Base-by-base conservation (phyloP, 2,329 filamentous ascomycete genomes). In the Aspergillus tanneri region DNA sequence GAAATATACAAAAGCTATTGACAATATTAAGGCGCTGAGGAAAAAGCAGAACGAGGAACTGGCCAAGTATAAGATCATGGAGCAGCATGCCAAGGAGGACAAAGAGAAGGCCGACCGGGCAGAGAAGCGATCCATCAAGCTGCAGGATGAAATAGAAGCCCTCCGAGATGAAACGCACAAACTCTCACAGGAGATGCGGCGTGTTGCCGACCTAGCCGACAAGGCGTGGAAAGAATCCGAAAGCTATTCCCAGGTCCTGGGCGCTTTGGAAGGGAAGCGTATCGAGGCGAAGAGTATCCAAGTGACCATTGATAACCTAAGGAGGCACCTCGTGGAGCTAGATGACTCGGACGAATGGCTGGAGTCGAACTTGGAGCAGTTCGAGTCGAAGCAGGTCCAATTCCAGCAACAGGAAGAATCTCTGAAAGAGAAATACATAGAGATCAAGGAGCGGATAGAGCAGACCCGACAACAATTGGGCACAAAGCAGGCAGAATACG, bases 1-100 rank as follows among this genome's bases (percentile, higher is more conserved):
- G 71, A 96, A 96, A 67, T 99, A 97, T 70, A 96, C 91, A 25
- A 96, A 96, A 64, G 93, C 91, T 14, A 95, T 99, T 51, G 91
- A 96, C 37, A 96, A 95, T 67, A 87, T 99, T 66, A 96, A 95
- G 65, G 68, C 84, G 8, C 77, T 97, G 41, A 81, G 86, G 30
- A 99, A 97, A 72, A 86, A 85, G 56, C 86, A 95, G 56, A 86
- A 85, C 27, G 84, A 87, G 54, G 81, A 92, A 52, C 78, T 97
- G 8, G 80, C 76, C 12, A 82, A 85, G 52, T 79, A 87, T 48
- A 89, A 88, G 61, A 82, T 86, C 35, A 80, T 87, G 50, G 89
- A 96, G 64, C 78, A 84, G 32, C 82, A 90, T 55, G 84, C 87
- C 56, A 93, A 93, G 67, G 75, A 81, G 38, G 87, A 93, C 68